Evolutionary conservation across 441 rosid species (phyloP).

Genomic region (Sinapis alba): DNA sequence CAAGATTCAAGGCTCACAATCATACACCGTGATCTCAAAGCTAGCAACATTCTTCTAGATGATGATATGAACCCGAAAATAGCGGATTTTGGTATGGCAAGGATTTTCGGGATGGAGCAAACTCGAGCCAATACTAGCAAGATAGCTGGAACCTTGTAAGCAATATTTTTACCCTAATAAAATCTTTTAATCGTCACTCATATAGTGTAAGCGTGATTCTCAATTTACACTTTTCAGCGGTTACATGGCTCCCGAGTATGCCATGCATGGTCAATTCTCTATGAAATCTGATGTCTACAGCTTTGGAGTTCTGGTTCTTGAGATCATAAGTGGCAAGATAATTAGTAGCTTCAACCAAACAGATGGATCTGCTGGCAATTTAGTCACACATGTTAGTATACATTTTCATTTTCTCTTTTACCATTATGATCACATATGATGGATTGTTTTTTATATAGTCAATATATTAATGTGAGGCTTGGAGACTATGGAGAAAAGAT

Average conservation of each 20-base stretch:
- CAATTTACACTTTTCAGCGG: no score
- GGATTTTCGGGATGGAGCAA: slow-evolving; percentile 10
- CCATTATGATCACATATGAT: background rate
- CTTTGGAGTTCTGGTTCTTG: slow-evolving; percentile 50
- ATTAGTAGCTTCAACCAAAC: slow-evolving; percentile 29
- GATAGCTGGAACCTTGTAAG: slow-evolving; percentile 31
- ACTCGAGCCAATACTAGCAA: slow-evolving; percentile 41
- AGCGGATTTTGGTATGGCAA: slow-evolving; percentile 46
- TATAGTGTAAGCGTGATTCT: no score
- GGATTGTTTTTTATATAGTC: background rate
- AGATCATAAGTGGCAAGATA: slow-evolving; percentile 44
- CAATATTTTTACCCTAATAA: no score
- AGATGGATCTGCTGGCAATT: slow-evolving; percentile 20
- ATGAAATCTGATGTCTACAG: slow-evolving; percentile 46
- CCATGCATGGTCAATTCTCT: slow-evolving; percentile 18
- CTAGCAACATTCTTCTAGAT: slow-evolving; percentile 31
- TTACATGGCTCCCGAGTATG: slow-evolving; percentile 31
- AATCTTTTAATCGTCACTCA: no score
- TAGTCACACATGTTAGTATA: slow-evolving; percentile 45
- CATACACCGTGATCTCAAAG: slow-evolving; percentile 34
- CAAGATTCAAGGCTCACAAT: slow-evolving; percentile 50
- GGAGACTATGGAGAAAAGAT: slow-evolving; percentile 48
- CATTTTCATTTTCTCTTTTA: background rate
- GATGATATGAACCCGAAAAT: slow-evolving; percentile 34
- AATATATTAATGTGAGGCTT: slow-evolving; percentile 30